phyloP scores from a whole-genome alignment of 257 asterid genomes.

The Plantago elongata region DNA sequence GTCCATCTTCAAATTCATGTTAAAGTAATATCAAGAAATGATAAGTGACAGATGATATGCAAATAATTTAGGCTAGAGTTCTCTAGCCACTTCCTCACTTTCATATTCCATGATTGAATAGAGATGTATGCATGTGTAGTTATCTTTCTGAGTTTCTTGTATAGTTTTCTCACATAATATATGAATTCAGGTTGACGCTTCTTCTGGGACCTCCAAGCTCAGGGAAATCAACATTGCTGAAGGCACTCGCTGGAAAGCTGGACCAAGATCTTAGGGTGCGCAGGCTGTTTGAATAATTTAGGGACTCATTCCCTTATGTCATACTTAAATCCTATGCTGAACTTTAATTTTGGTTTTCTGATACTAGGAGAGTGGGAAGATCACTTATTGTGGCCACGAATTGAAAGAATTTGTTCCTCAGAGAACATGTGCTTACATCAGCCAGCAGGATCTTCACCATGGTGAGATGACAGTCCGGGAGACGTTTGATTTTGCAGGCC shows the following conservation, averaged over 20 bases:
- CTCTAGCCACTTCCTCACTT: not conserved
- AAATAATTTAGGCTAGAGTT: not conserved
- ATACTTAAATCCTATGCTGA: not conserved
- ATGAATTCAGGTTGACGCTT: slow-evolving; percentile 42
- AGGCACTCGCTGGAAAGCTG: slow-evolving; percentile 57
- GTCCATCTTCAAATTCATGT: not conserved
- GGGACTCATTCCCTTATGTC: not conserved
- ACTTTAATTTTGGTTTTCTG: not conserved
- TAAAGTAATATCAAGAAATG: not conserved
- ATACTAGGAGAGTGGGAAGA: slow-evolving; percentile 36
- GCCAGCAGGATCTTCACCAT: slow-evolving; percentile 61
- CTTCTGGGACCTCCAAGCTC: slow-evolving; percentile 68
- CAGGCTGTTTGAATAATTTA: not conserved
- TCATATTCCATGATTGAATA: not conserved
- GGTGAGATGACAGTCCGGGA: slow-evolving; percentile 66
- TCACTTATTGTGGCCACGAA: slow-evolving; percentile 54
- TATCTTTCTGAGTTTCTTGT: not conserved
- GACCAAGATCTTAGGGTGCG: slow-evolving; percentile 52
- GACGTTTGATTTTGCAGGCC: slow-evolving; percentile 44
- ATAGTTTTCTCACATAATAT: slow-evolving; percentile 12
- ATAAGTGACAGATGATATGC: not conserved
- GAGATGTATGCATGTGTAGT: not conserved
- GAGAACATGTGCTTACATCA: slow-evolving; percentile 52
- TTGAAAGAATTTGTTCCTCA: slow-evolving; percentile 48
- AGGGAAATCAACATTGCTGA: slow-evolving; percentile 48